phyloP scores from a whole-genome alignment of 2,329 filamentous ascomycete genomes.

The Dothideomycetes sp. region DNA sequence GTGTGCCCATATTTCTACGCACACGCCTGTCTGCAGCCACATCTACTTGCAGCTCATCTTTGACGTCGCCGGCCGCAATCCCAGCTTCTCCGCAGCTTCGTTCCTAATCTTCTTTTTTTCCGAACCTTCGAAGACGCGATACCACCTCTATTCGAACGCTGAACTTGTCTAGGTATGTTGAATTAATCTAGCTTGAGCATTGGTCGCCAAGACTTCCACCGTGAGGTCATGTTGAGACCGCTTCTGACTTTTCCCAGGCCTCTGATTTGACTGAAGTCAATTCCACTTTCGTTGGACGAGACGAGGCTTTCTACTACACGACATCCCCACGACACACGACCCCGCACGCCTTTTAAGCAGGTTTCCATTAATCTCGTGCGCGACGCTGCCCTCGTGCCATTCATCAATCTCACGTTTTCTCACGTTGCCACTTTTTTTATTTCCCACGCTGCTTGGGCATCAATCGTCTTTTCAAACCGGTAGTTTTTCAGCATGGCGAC shows the following conservation, averaged over 20 bases:
- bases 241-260: neutral
- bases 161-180: neutral
- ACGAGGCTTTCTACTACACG: neutral
- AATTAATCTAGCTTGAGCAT: too few relatives aligned
- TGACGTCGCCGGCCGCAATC: slow-evolving; percentile 3
- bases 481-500: slow-evolving; percentile 7
- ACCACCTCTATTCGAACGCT: too few relatives aligned
- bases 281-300: neutral
- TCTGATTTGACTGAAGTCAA: neutral
- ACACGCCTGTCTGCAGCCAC: slow-evolving; percentile 64
- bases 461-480: neutral
- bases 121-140: too few relatives aligned
- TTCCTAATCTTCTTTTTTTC: neutral
- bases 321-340: neutral
- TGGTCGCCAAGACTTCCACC: too few relatives aligned
- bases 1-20: slow-evolving; percentile 24
- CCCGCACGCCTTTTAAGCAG: neutral
- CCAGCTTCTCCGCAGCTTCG: slow-evolving; percentile 6
- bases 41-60: slow-evolving; percentile 60
- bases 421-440: slow-evolving; percentile 3
- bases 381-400: slow-evolving; percentile 1
- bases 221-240: neutral
- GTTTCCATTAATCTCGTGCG: neutral
- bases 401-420: too few relatives aligned
- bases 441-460: slow-evolving; percentile 3